Evolutionary conservation across 345 rosid species (phyloP).

Genomic region (Toxicodendron radicans): DNA sequence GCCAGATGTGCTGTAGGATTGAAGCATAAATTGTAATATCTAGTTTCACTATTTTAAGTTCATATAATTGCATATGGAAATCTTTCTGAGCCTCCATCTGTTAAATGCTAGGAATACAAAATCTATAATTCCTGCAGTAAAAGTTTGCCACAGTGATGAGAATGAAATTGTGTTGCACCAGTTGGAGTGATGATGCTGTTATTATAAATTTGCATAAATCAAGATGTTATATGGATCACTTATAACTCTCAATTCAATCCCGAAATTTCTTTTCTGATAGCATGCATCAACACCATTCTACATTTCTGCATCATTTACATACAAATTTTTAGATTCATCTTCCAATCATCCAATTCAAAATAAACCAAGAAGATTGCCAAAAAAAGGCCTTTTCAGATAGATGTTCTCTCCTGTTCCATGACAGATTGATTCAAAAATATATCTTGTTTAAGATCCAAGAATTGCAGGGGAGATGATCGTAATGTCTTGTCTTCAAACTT

Average conservation of each 20-base stretch:
- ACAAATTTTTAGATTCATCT: background rate
- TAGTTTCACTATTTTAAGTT: constrained; percentile 8
- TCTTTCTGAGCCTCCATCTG: background rate
- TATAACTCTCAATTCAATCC: background rate
- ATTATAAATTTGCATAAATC: too few species aligned
- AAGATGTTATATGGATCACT: background rate
- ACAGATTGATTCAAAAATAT: background rate
- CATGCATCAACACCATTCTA: background rate
- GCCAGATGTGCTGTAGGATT: constrained; percentile 22
- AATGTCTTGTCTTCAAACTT: background rate
- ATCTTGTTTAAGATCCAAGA: background rate
- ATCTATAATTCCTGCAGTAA: background rate
- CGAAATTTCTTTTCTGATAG: too few species aligned
- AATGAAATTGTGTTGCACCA: background rate
- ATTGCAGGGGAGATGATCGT: background rate
- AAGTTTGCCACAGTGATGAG: background rate
- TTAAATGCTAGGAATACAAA: background rate
- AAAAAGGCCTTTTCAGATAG: background rate
- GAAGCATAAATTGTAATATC: constrained; percentile 3
- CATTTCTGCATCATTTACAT: background rate
- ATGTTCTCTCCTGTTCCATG: background rate
- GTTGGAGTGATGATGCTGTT: background rate
- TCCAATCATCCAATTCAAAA: background rate
- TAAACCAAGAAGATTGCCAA: background rate
- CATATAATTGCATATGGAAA: background rate